A percentile compares a stretch with the other conserved stretches of the same genome.
These are phyloP conservation scores for Colletotrichum plurivorum DNA, from an alignment of 2,329 filamentous ascomycete species.

Conservation along the genomic window DNA sequence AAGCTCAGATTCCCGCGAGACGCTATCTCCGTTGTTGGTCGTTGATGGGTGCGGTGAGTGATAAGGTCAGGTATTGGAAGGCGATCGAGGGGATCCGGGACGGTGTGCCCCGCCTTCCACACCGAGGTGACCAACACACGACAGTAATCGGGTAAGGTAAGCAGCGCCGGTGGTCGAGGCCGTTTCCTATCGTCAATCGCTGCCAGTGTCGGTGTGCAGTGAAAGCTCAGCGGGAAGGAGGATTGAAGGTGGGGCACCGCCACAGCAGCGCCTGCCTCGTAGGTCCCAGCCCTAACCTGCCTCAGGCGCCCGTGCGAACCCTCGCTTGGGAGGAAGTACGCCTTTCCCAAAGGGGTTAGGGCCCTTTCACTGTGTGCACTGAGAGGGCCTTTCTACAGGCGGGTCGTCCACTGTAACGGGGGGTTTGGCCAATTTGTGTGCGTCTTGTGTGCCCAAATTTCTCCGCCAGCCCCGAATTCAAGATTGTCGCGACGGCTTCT, in stretches of 20 bases:
- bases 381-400: slow-evolving; percentile 12
- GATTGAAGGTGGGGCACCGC: not conserved
- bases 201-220: too few species aligned
- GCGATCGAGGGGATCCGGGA: slow-evolving; percentile 1
- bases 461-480: slow-evolving; percentile 40
- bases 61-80: not conserved
- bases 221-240: too few species aligned
- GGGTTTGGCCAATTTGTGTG: slow-evolving; percentile 43
- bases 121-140: slow-evolving; percentile 3
- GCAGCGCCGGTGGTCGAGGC: not conserved
- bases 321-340: slow-evolving; percentile 52
- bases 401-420: not conserved
- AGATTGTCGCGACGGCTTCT: slow-evolving; percentile 42
- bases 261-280: slow-evolving; percentile 33
- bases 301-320: slow-evolving; percentile 45
- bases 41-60: not conserved
- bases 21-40: not conserved
- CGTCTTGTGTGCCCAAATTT: slow-evolving; percentile 41
- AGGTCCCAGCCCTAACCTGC: slow-evolving; percentile 59
- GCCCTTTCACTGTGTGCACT: slow-evolving; percentile 28
- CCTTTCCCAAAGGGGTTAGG: slow-evolving; percentile 53
- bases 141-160: not conserved
- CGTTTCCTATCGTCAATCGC: too few species aligned
- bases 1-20: not conserved
- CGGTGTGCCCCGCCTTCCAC: slow-evolving; percentile 12